Evolutionary conservation across 768 basidiomycete genomes (phyloP).

Genomic region (Auriscalpium orientale): DNA sequence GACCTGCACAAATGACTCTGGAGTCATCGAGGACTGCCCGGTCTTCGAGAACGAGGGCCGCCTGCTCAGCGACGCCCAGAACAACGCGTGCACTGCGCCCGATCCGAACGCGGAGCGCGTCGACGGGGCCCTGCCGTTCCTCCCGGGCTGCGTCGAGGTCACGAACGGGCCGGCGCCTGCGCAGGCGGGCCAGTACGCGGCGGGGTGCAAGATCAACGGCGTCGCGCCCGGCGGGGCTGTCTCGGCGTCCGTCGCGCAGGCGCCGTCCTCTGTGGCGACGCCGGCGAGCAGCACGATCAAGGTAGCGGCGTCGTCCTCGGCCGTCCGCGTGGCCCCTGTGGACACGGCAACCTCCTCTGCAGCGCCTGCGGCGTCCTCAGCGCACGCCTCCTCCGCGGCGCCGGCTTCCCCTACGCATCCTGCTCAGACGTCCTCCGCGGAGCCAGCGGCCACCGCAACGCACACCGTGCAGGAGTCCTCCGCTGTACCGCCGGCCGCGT

Average conservation of each 20-base stretch:
- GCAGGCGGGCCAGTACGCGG: background rate
- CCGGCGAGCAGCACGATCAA: background rate
- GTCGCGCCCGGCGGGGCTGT: background rate
- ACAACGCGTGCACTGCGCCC: background rate
- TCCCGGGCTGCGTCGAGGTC: background rate
- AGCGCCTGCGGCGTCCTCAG: background rate
- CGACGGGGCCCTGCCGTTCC: background rate
- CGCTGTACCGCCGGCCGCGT: no score
- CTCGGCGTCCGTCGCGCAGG: background rate
- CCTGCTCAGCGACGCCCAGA: background rate
- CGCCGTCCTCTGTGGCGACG: background rate
- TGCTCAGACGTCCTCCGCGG: no score
- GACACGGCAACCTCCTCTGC: background rate
- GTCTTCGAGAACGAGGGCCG: background rate
- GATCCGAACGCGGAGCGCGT: background rate
- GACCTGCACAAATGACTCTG: conserved; percentile 14
- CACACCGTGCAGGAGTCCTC: no score
- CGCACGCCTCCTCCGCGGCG: background rate
- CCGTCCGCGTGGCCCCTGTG: background rate
- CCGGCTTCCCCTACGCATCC: background rate
- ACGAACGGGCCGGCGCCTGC: background rate
- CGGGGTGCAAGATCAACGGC: background rate
- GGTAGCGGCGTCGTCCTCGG: background rate
- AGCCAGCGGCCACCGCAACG: no score
- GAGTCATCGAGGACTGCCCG: background rate